Percentiles rank a stretch among this genome's conserved stretches.
Evolutionary conservation across 1,284 basidiomycete genomes (phyloP).

Genomic region (Pisolithus thermaeus): DNA sequence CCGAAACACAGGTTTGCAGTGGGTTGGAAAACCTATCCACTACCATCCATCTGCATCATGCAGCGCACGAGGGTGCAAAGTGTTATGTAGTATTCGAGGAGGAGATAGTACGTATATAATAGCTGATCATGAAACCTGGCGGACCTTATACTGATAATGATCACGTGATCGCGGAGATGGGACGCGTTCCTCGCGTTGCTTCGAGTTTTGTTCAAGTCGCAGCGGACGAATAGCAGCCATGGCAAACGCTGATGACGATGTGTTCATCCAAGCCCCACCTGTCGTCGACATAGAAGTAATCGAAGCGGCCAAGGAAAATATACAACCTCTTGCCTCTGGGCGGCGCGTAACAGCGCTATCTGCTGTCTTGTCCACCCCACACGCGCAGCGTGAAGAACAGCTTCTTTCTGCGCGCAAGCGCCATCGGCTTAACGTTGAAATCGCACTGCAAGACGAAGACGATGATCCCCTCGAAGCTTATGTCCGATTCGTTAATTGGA

Average conservation of each 20-base stretch:
- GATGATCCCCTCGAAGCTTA: slow-evolving; percentile 55
- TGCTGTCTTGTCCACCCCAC: slow-evolving; percentile 64
- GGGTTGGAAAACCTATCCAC: no score
- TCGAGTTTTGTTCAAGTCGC: background rate
- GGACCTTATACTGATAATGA: no score
- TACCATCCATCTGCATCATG: no score
- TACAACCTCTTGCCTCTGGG: slow-evolving; percentile 70
- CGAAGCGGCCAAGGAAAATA: slow-evolving; percentile 80
- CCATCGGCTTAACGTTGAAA: slow-evolving; percentile 47
- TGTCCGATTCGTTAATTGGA: slow-evolving; percentile 63
- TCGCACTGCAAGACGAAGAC: slow-evolving; percentile 51
- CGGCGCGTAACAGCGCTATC: slow-evolving; percentile 70
- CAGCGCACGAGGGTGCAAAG: no score
- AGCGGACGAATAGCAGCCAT: slow-evolving; percentile 14
- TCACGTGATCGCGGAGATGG: no score
- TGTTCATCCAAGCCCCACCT: slow-evolving; percentile 19
- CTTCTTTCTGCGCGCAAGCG: slow-evolving; percentile 57
- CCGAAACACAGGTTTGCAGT: no score
- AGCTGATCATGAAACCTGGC: no score
- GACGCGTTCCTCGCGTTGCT: no score
- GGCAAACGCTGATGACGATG: slow-evolving; percentile 17
- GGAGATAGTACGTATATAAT: no score
- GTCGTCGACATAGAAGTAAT: slow-evolving; percentile 73
- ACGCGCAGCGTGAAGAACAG: slow-evolving; percentile 63
- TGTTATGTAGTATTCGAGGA: no score